These are phyloP conservation scores for Melampsora occidentalis DNA, from an alignment of 1,284 basidiomycete species.

Conservation along the genomic window DNA sequence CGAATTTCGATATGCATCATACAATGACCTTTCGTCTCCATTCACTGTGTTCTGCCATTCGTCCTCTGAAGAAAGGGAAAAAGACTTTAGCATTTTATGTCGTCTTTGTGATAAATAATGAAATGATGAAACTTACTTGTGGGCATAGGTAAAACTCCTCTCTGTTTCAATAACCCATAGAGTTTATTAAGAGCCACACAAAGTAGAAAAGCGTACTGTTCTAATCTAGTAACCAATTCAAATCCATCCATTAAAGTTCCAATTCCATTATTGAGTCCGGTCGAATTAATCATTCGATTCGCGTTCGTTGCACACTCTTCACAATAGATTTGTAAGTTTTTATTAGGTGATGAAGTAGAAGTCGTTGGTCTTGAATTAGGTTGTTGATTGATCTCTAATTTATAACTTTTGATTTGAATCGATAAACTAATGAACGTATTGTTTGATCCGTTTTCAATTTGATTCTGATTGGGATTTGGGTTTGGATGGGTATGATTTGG, in stretches of 20 bases:
- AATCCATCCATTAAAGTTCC: constrained; percentile 63
- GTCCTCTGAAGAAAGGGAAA: constrained; percentile 35
- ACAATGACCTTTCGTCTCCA: constrained; percentile 48
- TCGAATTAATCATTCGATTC: constrained; percentile 38
- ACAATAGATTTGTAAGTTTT: constrained; percentile 61
- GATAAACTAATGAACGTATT: constrained; percentile 30
- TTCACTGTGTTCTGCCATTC: constrained; percentile 35
- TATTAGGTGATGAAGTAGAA: background rate
- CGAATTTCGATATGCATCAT: constrained; percentile 71
- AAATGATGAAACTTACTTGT: constrained; percentile 61
- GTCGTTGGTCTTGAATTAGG: background rate
- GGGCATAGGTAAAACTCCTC: constrained; percentile 78
- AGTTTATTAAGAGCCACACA: constrained; percentile 91
- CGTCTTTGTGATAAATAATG: constrained; percentile 44
- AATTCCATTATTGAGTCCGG: background rate
- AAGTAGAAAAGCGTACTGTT: constrained; percentile 95
- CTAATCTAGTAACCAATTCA: constrained; percentile 83
- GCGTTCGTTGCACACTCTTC: constrained; percentile 66
- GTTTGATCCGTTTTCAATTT: constrained; percentile 57
- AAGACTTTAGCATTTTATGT: constrained; percentile 23
- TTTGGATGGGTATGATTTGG: constrained; percentile 58
- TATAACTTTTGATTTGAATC: constrained; percentile 45
- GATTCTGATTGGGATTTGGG: background rate
- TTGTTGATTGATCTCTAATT: constrained; percentile 48
- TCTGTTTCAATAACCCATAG: constrained; percentile 83